Percentiles rank a stretch among this genome's conserved stretches.
phyloP scores from a whole-genome alignment of 2,329 filamentous ascomycete species.

The Colletotrichum caudatum region DNA sequence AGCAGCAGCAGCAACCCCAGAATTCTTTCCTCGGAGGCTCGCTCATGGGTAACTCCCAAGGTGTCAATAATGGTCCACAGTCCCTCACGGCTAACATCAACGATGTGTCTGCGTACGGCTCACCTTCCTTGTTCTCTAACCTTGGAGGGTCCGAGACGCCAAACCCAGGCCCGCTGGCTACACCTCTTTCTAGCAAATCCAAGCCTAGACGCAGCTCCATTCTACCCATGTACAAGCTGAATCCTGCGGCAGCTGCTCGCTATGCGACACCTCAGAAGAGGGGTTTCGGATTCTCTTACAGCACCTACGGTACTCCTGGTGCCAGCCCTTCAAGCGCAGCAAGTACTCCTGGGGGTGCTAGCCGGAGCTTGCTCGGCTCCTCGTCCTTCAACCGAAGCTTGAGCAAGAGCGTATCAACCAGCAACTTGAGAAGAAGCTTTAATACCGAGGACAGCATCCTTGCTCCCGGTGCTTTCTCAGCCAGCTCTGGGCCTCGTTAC shows the following conservation, averaged over 20 bases:
- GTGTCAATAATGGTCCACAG: constrained; percentile 59
- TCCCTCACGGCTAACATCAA: constrained; percentile 82
- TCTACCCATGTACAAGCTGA: constrained; percentile 88
- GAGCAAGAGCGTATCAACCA: constrained; percentile 89
- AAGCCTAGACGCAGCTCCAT: constrained; percentile 85
- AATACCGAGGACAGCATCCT: constrained; percentile 88
- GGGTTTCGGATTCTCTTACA: constrained; percentile 93
- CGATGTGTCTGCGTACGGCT: constrained; percentile 90
- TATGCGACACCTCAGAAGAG: constrained; percentile 87
- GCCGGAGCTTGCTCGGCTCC: constrained; percentile 71
- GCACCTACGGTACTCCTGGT: constrained; percentile 85
- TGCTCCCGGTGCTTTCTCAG: constrained; percentile 85
- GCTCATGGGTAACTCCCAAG: constrained; percentile 68
- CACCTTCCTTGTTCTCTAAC: constrained; percentile 84
- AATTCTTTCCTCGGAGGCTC: constrained; percentile 62
- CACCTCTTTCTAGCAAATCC: constrained; percentile 80
- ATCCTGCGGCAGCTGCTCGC: constrained; percentile 82
- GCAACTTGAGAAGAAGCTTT: constrained; percentile 84
- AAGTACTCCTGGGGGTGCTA: constrained; percentile 76
- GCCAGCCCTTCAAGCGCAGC: constrained; percentile 74
- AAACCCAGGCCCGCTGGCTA: constrained; percentile 91
- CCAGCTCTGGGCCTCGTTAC: constrained; percentile 71
- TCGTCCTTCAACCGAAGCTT: constrained; percentile 78
- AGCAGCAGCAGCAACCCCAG: constrained; percentile 63
- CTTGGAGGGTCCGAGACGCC: constrained; percentile 71